Base-by-base conservation (phyloP, 768 basidiomycete species). In the Botryobasidium botryosum region DNA sequence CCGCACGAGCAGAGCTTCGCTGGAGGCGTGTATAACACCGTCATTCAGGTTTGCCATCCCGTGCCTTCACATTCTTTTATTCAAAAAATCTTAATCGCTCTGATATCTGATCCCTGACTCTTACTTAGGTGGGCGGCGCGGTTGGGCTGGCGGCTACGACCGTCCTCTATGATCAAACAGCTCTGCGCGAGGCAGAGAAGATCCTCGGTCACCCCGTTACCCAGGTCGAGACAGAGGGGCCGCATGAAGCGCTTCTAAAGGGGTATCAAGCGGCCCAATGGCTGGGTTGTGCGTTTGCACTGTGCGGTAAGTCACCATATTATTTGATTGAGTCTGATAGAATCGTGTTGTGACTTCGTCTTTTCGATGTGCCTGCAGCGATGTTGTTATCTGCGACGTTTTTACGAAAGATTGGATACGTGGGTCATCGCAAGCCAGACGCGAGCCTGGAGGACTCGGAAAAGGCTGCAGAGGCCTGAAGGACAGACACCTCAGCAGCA, bases 21-120 rank as follows among this genome's bases (percentile, higher is more conserved):
- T 4, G 82, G 79, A 3, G 83, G 74, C 8, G 47, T 84, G 20
- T 84, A 85, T 59, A 78, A 80, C 55, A 83, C 83, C 1, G 74
- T 86, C 70, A 77, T 71, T 4, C 77, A 79, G 64, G 77, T 74
- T 46, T 46, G 61, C 37, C 20, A 15, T 32, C 10, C 7, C 13
- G 15, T 45, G 15, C 23, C 33, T 26, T 26, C n/a, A 3, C 36
- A 18, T 15, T 39, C 27, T 36, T 15, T 6, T n/a, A 20, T 1
- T 32, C 18, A 12, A 13, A 8, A 8, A 8, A 33, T 17, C 31
- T 33, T 8, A 8, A 8, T 17, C 31, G 8, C 31, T 33, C 44
- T 43, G 27, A 15, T 21, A 2, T 36, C 18, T n/a, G 38, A 32
- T 38, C n/a, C 5, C 13, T 24, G 1, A 26, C 27, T 18, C n/a